A percentile compares a stretch with the other conserved stretches of the same genome.
Conservation (phyloP, 495 filamentous ascomycete species). For the Penicillium macrosclerotiorum region DNA sequence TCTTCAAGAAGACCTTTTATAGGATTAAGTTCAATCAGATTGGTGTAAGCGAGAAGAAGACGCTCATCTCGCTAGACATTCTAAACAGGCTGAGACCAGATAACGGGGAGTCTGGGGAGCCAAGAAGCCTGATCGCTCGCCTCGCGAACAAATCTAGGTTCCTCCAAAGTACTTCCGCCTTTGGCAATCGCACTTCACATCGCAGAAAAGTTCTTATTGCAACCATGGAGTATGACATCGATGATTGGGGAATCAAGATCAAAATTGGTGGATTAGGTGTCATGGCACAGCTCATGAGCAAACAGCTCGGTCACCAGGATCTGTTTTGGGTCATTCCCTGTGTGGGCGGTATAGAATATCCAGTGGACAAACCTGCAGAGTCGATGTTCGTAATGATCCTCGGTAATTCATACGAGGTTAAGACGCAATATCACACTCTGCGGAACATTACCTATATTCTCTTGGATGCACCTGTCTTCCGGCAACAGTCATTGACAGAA, state of each 20-base stretch:
- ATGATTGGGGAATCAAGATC: conserved; percentile 70
- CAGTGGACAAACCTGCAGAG: conserved; percentile 56
- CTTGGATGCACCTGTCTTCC: conserved; percentile 68
- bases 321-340: conserved; percentile 77
- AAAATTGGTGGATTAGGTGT: conserved; percentile 73
- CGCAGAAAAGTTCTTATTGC: conserved; percentile 61
- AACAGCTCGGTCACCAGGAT: conserved; percentile 64
- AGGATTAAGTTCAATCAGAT: conserved; percentile 69
- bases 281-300: conserved; percentile 70
- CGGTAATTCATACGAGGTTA: conserved; percentile 61
- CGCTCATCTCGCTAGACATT: conserved; percentile 37
- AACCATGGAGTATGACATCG: conserved; percentile 73
- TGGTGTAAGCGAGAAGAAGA: conserved; percentile 54
- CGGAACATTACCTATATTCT: conserved; percentile 73
- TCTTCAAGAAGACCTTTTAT: conserved; percentile 67
- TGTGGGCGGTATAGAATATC: conserved; percentile 67
- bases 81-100: conserved; percentile 25
- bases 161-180: conserved; percentile 43
- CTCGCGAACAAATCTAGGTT: conserved; percentile 45
- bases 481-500: conserved; percentile 63
- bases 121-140: conserved; percentile 29
- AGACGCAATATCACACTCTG: conserved; percentile 62
- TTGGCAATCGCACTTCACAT: conserved; percentile 42
- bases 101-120: conserved; percentile 19
- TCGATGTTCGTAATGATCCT: conserved; percentile 66